phyloP scores from a whole-genome alignment of 2,329 filamentous ascomycete species.

The Phaeophleospora eucalypticola region DNA sequence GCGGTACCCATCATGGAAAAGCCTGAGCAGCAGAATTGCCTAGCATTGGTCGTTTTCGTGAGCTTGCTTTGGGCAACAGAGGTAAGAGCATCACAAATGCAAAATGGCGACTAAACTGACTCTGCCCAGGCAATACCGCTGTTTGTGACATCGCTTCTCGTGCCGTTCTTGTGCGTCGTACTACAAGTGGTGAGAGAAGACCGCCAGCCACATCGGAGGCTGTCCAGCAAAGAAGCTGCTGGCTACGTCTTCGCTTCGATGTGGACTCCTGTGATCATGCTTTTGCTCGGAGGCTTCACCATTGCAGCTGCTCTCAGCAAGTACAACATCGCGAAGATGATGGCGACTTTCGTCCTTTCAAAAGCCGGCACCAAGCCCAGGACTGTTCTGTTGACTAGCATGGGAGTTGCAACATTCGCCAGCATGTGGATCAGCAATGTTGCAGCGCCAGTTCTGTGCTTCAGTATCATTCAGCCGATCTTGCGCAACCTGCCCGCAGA shows the following conservation, averaged over 20 bases:
- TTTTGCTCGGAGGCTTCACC: slow-evolving; percentile 91
- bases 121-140: slow-evolving; percentile 76
- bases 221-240: slow-evolving; percentile 77
- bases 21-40: slow-evolving; percentile 89
- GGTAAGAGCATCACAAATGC: slow-evolving; percentile 44
- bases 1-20: slow-evolving; percentile 76
- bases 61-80: slow-evolving; percentile 96
- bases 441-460: slow-evolving; percentile 92
- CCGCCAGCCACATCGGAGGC: slow-evolving; percentile 62
- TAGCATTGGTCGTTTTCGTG: slow-evolving; percentile 90
- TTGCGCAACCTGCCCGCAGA: slow-evolving; percentile 86
- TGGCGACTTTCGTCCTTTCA: slow-evolving; percentile 92
- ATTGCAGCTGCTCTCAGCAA: slow-evolving; percentile 93
- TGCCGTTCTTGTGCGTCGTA: slow-evolving; percentile 88
- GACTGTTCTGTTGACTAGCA: slow-evolving; percentile 90
- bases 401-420: slow-evolving; percentile 96
- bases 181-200: slow-evolving; percentile 79
- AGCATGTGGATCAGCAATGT: slow-evolving; percentile 99
- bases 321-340: slow-evolving; percentile 95
- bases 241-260: slow-evolving; percentile 86
- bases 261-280: slow-evolving; percentile 99
- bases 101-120: slow-evolving; percentile 19
- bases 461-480: slow-evolving; percentile 96
- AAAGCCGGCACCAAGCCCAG: slow-evolving; percentile 89
- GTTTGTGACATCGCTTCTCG: slow-evolving; percentile 90